phyloP scores from a whole-genome alignment of 192 early-diverging fungal genomes.

The Chytriomyces sp. region DNA sequence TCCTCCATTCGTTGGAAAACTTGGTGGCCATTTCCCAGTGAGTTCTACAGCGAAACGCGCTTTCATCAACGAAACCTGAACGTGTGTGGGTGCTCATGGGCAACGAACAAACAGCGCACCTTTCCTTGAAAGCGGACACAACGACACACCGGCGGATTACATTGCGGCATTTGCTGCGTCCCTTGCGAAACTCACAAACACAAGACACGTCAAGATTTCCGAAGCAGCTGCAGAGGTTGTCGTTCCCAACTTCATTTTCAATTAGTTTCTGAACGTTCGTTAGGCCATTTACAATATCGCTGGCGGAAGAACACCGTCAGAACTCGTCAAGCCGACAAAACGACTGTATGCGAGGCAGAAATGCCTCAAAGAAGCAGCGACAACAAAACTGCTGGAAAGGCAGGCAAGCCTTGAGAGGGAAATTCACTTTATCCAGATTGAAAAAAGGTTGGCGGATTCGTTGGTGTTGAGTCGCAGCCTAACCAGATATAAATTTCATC shows the following conservation, averaged over 20 bases:
- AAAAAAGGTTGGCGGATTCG: slow-evolving; percentile 8
- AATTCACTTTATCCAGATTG: slow-evolving; percentile 26
- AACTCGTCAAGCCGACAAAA: background rate
- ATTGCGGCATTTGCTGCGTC: slow-evolving; percentile 7
- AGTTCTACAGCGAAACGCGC: no score
- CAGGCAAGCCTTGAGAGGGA: slow-evolving; percentile 7
- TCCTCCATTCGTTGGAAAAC: background rate
- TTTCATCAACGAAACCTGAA: no score
- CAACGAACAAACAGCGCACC: no score
- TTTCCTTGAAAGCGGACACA: no score
- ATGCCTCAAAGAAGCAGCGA: background rate
- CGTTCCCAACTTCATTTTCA: no score
- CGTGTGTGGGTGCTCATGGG: no score
- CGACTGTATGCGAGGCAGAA: background rate
- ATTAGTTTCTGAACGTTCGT: no score
- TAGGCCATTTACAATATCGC: background rate
- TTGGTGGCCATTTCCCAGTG: background rate
- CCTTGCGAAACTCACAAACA: slow-evolving; percentile 14
- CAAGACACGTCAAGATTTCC: background rate
- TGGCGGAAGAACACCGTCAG: background rate
- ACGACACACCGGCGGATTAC: slow-evolving; percentile 17
- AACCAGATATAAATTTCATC: background rate
- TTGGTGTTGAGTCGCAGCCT: no score
- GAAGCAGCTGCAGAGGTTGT: background rate
- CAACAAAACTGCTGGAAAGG: background rate